These are phyloP conservation scores for Alternaria alternata DNA, from an alignment of 2,329 filamentous ascomycete genomes.

Conservation along the genomic window DNA sequence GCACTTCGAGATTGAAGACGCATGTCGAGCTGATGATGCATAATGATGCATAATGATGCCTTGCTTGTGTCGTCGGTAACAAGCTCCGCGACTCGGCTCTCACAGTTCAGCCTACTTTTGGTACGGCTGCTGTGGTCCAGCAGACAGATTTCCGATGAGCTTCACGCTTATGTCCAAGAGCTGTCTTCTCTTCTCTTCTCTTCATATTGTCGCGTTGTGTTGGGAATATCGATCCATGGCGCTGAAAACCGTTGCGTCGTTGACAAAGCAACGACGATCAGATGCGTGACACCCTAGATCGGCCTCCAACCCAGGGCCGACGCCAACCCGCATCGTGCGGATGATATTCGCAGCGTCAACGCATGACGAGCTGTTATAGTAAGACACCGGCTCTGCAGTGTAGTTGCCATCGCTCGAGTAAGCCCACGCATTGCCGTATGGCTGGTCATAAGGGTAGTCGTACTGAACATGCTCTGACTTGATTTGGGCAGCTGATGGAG, in stretches of 20 bases:
- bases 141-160: neutral
- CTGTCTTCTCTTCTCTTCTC: neutral
- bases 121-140: neutral
- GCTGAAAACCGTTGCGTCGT: slow-evolving; percentile 54
- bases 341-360: slow-evolving; percentile 57
- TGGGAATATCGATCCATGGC: slow-evolving; percentile 56
- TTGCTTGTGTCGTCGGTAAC: neutral
- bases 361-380: slow-evolving; percentile 47
- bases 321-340: slow-evolving; percentile 52
- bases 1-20: neutral
- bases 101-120: neutral
- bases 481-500: slow-evolving; percentile 30
- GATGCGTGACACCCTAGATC: slow-evolving; percentile 52
- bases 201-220: slow-evolving; percentile 27
- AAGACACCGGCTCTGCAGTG: slow-evolving; percentile 21
- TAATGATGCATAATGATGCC: neutral
- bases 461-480: slow-evolving; percentile 36
- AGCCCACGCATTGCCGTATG: slow-evolving; percentile 32
- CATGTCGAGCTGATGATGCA: neutral
- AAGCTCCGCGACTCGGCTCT: slow-evolving; percentile 13
- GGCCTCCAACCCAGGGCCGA: slow-evolving; percentile 49
- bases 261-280: slow-evolving; percentile 54
- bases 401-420: slow-evolving; percentile 30
- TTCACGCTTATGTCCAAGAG: neutral
- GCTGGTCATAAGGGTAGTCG: slow-evolving; percentile 35